Base-by-base conservation (phyloP, 768 basidiomycete genomes). In the Lentinus tigrinus region DNA sequence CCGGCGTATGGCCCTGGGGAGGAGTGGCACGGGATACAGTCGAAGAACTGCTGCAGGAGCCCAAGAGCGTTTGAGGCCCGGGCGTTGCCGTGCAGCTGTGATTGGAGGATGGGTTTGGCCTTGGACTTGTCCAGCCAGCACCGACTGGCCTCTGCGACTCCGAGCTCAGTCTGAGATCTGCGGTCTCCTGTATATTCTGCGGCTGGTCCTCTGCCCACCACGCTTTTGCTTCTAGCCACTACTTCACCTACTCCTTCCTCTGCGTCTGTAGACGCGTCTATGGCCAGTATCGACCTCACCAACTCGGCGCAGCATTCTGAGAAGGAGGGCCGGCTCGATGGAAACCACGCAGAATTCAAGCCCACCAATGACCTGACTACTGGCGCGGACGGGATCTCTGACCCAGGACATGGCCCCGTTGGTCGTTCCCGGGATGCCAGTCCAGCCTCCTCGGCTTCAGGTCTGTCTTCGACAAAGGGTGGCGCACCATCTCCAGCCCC, bases 261-360 rank as follows among this genome's bases (percentile, higher is more conserved):
- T 75, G 84, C 85, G 86, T 88, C 85, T 76, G 73, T 61, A 73
- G 81, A 86, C 88, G 87, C 86, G 89, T 88, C 77, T 84, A 91
- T 91, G 89, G 88, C 87, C 72, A 77, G 83, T 78, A 80, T 74
- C 75, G 84, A 82, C 72, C 74, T 75, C 68, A 70, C 76, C 73
- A 73, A 73, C 74, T 72, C 73, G 72, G 68, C 76, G 68, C 80
- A 80, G 69, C 72, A 74, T 70, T 77, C 62, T 51, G 61, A 61
- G 61, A 54, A 63, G 59, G 66, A 51, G 57, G 69, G 65, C 56
- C 56, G 26, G 9, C 34, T 34, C 37, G 47, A 56, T 52, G 54
- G 40, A 11, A 28, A 36, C 31, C 54, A 51, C 31, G 14, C 39
- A 28, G 51, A 31, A 31, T 4, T 62, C 54, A 62, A 46, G 21